A percentile compares a stretch with the other conserved stretches of the same genome.
Conservation (phyloP, 805 yeast species). For the Pichia pseudocactophila region DNA sequence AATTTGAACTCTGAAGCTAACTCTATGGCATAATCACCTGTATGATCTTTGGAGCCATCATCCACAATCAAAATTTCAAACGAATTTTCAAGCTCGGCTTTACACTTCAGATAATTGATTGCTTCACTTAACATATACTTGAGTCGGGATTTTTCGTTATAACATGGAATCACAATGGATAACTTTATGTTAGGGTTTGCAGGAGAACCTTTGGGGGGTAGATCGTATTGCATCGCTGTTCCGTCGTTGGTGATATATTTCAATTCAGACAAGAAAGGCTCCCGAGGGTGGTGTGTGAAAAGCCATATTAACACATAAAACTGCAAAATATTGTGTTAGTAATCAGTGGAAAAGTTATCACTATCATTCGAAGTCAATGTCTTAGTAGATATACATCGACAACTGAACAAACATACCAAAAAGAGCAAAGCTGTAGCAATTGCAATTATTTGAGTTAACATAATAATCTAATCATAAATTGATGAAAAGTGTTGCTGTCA, state of each 20-base stretch:
- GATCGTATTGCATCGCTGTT: conserved; percentile 22
- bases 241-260: conserved; percentile 42
- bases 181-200: conserved; percentile 39
- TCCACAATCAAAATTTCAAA: conserved; percentile 85
- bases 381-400: too few relatives aligned
- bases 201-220: conserved; percentile 28
- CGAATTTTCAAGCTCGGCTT: conserved; percentile 14
- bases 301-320: conserved; percentile 25
- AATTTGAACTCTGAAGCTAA: conserved; percentile 43
- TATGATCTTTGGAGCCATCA: conserved; percentile 84
- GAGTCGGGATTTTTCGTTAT: conserved; percentile 72
- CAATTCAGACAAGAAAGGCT: conserved; percentile 43
- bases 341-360: background rate
- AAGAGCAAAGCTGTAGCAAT: background rate
- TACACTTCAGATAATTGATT: conserved; percentile 38
- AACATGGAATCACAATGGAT: conserved; percentile 88
- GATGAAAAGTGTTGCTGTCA: too few relatives aligned
- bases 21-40: conserved; percentile 61
- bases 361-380: too few relatives aligned
- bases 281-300: conserved; percentile 59
- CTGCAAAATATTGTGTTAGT: conserved; percentile 4
- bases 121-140: conserved; percentile 65
- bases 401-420: background rate
- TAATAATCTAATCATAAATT: too few relatives aligned
- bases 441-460: too few relatives aligned